These are phyloP conservation scores for Cunninghamia lanceolata DNA, from an alignment of 75 land plant genomes.

Conservation along the genomic window DNA sequence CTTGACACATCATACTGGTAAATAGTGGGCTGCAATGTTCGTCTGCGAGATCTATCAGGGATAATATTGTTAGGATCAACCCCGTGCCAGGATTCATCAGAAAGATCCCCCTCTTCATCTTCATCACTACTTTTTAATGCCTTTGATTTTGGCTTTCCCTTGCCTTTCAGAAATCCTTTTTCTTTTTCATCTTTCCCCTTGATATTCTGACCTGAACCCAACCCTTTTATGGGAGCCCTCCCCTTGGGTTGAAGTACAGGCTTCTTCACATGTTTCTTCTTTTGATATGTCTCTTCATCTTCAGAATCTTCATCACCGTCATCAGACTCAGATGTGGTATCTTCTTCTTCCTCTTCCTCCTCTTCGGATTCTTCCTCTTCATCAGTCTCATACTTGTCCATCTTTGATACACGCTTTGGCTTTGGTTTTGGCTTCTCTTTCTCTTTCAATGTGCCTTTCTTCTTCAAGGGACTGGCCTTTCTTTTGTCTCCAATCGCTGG, in stretches of 20 bases:
- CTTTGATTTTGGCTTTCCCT: slow-evolving; percentile 22
- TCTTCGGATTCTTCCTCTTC: slow-evolving; percentile 14
- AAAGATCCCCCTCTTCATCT: slow-evolving; percentile 22
- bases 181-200: slow-evolving; percentile 7
- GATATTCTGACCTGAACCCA: not conserved
- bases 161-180: slow-evolving; percentile 13
- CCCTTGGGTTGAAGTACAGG: slow-evolving; percentile 7
- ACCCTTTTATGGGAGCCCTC: not conserved
- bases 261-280: slow-evolving; percentile 1
- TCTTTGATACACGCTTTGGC: slow-evolving; percentile 8
- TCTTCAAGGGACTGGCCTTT: not conserved
- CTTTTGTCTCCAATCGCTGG: not conserved
- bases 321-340: not conserved
- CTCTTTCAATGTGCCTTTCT: not conserved
- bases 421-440: not conserved
- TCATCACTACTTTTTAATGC: slow-evolving; percentile 14
- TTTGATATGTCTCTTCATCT: slow-evolving; percentile 2
- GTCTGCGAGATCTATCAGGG: slow-evolving; percentile 28
- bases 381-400: slow-evolving; percentile 18
- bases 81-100: slow-evolving; percentile 24
- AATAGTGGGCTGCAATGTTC: slow-evolving; percentile 15
- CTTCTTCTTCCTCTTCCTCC: slow-evolving; percentile 8
- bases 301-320: slow-evolving; percentile 13
- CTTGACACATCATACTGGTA: slow-evolving; percentile 14
- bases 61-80: slow-evolving; percentile 27